Evolutionary conservation across 2,329 filamentous ascomycete genomes (phyloP).

Genomic region (Claviceps sp.): DNA sequence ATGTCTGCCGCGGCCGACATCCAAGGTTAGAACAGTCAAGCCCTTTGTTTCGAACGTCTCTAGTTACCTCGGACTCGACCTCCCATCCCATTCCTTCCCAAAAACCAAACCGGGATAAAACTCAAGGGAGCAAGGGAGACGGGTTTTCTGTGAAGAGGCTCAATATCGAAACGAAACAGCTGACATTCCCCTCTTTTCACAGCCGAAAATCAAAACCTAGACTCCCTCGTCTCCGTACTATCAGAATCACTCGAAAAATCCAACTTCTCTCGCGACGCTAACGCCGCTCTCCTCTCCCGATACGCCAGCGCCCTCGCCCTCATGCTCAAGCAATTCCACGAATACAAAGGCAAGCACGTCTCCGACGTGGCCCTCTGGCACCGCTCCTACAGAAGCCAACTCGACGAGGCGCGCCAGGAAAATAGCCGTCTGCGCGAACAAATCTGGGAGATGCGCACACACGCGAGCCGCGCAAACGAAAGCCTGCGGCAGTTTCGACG

Average conservation of each 20-base stretch:
- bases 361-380: constrained; percentile 51
- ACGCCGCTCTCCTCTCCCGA: constrained; percentile 42
- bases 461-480: constrained; percentile 45
- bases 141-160: neutral
- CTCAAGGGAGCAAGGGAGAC: no score
- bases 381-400: constrained; percentile 49
- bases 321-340: constrained; percentile 51
- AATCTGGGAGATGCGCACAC: constrained; percentile 53
- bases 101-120: neutral
- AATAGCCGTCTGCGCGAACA: constrained; percentile 49
- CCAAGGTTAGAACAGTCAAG: constrained; percentile 28
- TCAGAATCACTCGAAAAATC: constrained; percentile 49
- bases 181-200: neutral
- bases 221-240: constrained; percentile 46
- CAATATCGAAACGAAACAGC: neutral
- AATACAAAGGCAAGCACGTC: constrained; percentile 51
- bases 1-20: constrained; percentile 41
- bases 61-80: no score
- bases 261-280: constrained; percentile 46
- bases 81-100: no score
- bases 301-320: constrained; percentile 43
- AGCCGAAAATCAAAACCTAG: constrained; percentile 48
- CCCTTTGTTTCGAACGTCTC: no score
- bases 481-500: constrained; percentile 42
- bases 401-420: constrained; percentile 51